Conservation (phyloP, 2,329 filamentous ascomycete species). For the Stylonectria norvegica region DNA sequence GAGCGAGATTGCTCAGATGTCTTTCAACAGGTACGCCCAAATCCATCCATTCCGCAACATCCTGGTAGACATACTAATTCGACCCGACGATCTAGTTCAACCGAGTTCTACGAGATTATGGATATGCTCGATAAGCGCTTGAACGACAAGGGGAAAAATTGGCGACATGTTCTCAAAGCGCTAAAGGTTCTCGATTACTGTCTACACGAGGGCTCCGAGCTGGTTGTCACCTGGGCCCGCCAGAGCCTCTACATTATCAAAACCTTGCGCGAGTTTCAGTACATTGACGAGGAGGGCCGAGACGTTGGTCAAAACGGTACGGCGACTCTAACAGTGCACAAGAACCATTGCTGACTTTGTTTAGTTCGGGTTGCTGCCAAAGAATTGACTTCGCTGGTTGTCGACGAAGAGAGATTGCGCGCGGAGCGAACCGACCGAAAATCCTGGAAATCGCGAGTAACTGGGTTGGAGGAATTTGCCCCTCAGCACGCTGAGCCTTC, state of each 20-base stretch:
- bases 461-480: slow-evolving; percentile 80
- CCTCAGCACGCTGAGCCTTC: slow-evolving; percentile 43
- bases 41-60: background rate
- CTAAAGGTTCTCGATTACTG: slow-evolving; percentile 98
- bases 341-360: slow-evolving; percentile 16
- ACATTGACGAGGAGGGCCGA: slow-evolving; percentile 89
- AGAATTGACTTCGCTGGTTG: slow-evolving; percentile 84
- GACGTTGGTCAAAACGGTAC: slow-evolving; percentile 96
- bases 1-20: slow-evolving; percentile 97
- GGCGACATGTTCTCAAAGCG: slow-evolving; percentile 96
- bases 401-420: slow-evolving; percentile 90
- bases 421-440: slow-evolving; percentile 88
- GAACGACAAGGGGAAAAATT: slow-evolving; percentile 99
- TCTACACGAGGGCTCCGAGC: slow-evolving; percentile 91
- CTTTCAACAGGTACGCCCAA: slow-evolving; percentile 85
- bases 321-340: slow-evolving; percentile 1
- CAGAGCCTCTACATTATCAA: slow-evolving; percentile 99
- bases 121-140: slow-evolving; percentile 98
- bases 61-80: slow-evolving; percentile 17
- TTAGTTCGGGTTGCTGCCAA: slow-evolving; percentile 92
- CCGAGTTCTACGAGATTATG: slow-evolving; percentile 99
- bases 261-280: slow-evolving; percentile 93
- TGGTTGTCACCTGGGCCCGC: slow-evolving; percentile 95
- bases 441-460: slow-evolving; percentile 94
- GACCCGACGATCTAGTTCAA: slow-evolving; percentile 57